Evolutionary conservation across 495 filamentous ascomycete species (phyloP).

Genomic region (Penicillium canariense): DNA sequence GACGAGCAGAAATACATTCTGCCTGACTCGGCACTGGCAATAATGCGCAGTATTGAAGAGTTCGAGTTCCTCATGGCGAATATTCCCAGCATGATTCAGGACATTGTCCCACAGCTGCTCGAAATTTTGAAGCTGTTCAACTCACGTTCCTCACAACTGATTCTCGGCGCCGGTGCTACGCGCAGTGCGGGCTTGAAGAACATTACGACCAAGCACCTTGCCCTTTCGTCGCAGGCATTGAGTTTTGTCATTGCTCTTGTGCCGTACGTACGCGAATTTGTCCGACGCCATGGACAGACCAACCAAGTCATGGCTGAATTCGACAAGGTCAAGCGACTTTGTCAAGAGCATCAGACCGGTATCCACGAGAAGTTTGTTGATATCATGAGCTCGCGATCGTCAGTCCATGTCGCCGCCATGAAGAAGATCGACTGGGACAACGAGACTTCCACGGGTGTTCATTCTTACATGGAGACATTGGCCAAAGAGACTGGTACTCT

Average conservation of each 20-base stretch:
- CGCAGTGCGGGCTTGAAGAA: conserved; percentile 89
- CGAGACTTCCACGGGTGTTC: conserved; percentile 41
- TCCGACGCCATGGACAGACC: conserved; percentile 69
- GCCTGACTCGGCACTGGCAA: conserved; percentile 73
- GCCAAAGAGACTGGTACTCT: conserved; percentile 85
- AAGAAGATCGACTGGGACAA: conserved; percentile 74
- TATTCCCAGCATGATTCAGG: conserved; percentile 83
- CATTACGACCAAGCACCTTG: conserved; percentile 94
- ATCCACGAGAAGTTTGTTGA: conserved; percentile 96
- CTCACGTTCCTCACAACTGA: conserved; percentile 87
- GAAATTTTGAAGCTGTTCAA: conserved; percentile 89
- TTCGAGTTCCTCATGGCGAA: conserved; percentile 80
- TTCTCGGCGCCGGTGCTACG: conserved; percentile 91
- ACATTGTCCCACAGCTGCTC: conserved; percentile 69
- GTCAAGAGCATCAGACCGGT: conserved; percentile 87
- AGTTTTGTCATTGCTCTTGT: conserved; percentile 85
- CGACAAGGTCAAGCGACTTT: conserved; percentile 84
- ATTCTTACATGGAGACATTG: conserved; percentile 86
- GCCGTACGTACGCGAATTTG: conserved; percentile 88
- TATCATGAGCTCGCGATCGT: conserved; percentile 83
- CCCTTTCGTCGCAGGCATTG: conserved; percentile 84
- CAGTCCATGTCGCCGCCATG: conserved; percentile 69
- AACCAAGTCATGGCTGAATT: conserved; percentile 79
- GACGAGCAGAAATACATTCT: conserved; percentile 86
- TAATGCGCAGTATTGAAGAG: conserved; percentile 74